phyloP scores from a whole-genome alignment of 352 stramenopile species.

The Saprolegnia diclina region DNA sequence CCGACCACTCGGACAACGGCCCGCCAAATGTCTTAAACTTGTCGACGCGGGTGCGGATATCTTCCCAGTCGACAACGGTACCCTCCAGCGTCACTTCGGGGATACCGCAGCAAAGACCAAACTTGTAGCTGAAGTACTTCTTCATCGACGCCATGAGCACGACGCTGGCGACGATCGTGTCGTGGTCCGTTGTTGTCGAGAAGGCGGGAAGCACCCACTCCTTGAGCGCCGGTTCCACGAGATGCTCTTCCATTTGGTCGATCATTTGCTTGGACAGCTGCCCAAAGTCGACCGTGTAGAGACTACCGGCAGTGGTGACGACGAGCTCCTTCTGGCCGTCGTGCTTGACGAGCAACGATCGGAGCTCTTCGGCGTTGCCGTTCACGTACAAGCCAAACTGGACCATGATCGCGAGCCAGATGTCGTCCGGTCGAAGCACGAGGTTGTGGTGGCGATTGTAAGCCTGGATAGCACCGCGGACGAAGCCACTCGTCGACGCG shows the following conservation, averaged over 20 bases:
- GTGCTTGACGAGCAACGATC: conserved; percentile 4
- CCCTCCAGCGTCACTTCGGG: not conserved
- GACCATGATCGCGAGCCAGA: conserved; percentile 13
- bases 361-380: not conserved
- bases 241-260: conserved; percentile 1
- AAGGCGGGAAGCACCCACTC: conserved; percentile 7
- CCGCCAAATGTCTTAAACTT: not conserved
- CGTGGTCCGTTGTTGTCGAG: conserved; percentile 1
- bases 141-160: conserved; percentile 12
- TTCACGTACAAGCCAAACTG: conserved; percentile 17
- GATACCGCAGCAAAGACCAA: not conserved
- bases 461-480: not conserved
- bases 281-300: not conserved
- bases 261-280: conserved; percentile 1
- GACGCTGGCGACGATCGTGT: conserved; percentile 4
- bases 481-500: not conserved
- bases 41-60: not conserved
- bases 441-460: conserved; percentile 18
- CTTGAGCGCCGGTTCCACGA: not conserved
- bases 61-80: conserved; percentile 4
- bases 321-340: not conserved
- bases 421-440: conserved; percentile 8
- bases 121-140: conserved; percentile 9
- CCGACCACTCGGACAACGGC: not conserved
- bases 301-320: not conserved